Evolutionary conservation across 2,329 filamentous ascomycete species (phyloP), one percentile per base, ranked within the genome.

Genomic region (Fusarium duplospermum): DNA sequence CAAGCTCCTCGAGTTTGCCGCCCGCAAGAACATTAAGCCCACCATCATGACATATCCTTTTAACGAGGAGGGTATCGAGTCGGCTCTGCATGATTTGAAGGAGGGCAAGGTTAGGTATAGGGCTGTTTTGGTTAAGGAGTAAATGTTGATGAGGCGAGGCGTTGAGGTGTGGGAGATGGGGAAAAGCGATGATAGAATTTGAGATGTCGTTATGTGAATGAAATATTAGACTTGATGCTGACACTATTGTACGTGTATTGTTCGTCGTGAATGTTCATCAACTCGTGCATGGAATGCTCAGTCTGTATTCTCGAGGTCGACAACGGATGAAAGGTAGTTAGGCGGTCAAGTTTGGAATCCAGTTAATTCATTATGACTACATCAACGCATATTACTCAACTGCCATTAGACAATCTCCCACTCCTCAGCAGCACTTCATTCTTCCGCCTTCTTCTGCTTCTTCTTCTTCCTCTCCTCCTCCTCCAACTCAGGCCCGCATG

Each of bases 31-130:
- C 22, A 75, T 81, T 38, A 79, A 70, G 47, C 77, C 80, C 2
- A 75, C 76, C 6, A 71, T 79, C 33, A 77, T 81, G 69, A 76
- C 69, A n/a, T 80, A 77, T 24, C 70, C 79, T 4, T 72, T 81
- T 38, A 77, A 70, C 11, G 80, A 80, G 57, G 76, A 76, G 18
- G 82, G 83, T 7, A 80, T 84, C 27, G 66, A 72, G 24, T 77
- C 81, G 35, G 82, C 83, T 5, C 79, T 84, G 64, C 74, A 80
- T 1, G 82, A 78, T 62, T 60, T 84, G 29, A 78, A 80, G 31
- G 68, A 81, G 8, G 82, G 82, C 4, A 75, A 82, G 38, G 72
- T 84, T 14, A 62, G 75, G 36, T 79, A 79, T 59, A 67, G 77
- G 36, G 77, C 72, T 16, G 77, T 79, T 13, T 73, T 84, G 4